Base-by-base conservation (phyloP, 2,329 filamentous ascomycete genomes). In the Byssothecium circinans region DNA sequence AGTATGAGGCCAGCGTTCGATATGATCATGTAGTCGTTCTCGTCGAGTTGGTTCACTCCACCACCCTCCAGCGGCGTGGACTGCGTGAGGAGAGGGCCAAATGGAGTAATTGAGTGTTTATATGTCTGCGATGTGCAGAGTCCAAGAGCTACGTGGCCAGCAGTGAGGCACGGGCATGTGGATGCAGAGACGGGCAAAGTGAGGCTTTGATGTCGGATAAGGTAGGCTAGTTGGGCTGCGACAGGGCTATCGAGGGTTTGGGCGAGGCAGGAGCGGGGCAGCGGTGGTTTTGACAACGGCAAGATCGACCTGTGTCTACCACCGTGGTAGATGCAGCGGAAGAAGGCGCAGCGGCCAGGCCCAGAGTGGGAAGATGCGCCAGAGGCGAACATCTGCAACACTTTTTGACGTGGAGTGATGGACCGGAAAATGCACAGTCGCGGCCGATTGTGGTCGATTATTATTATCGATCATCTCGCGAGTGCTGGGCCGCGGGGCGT, bases 161-260 rank as follows among this genome's bases (percentile, higher is more conserved):
- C 15, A 17, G 30, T 35, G 41, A 42, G 37, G 47, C n/a, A n/a
- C n/a, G n/a, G n/a, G n/a, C n/a, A n/a, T n/a, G n/a, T n/a, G n/a
- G n/a, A n/a, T n/a, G n/a, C n/a, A n/a, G n/a, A n/a, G n/a, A n/a
- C n/a, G n/a, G n/a, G n/a, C 30, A 32, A 43, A n/a, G 47, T 41
- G 42, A 45, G 30, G 47, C 41, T 23, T 33, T 37, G n/a, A 14
- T 4, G 22, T 27, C 17, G 17, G 14, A 25, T 17, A 22, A 15
- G 5, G n/a, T 11, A 23, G 27, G 41, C 41, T 45, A 39, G 47
- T 45, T 50, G 47, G 47, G 47, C 47, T 6, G 37, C 27, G 34
- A 33, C 52, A 49, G 42, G 51, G 52, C 37, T 37, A 49, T 40
- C 38, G 45, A 37, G 39, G 42, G 20, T 18, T 25, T 42, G 10